phyloP scores from a whole-genome alignment of 345 rosid species.

The Arabis alpina region DNA sequence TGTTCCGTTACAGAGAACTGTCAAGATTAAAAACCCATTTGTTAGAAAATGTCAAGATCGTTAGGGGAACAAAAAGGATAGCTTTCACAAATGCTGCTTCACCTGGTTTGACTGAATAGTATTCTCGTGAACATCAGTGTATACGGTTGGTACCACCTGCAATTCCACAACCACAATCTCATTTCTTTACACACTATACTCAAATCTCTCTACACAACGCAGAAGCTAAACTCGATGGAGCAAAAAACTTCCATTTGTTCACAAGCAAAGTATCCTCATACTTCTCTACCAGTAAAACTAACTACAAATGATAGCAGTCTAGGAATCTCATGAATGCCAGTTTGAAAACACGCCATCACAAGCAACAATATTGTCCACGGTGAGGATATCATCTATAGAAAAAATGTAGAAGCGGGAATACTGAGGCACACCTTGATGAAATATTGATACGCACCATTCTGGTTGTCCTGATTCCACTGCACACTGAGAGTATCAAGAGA shows the following conservation, averaged over 20 bases:
- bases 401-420: neutral
- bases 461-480: slow-evolving; percentile 73
- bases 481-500: slow-evolving; percentile 51
- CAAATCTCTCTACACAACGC: slow-evolving; percentile 47
- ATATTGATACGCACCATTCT: slow-evolving; percentile 88
- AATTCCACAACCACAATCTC: slow-evolving; percentile 34
- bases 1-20: slow-evolving; percentile 94
- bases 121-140: slow-evolving; percentile 65
- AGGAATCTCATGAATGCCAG: slow-evolving; percentile 12
- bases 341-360: neutral
- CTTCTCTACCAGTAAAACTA: slow-evolving; percentile 1
- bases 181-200: neutral
- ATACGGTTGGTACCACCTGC: slow-evolving; percentile 89
- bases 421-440: slow-evolving; percentile 68
- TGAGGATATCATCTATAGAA: neutral
- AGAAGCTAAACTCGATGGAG: slow-evolving; percentile 1
- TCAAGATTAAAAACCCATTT: neutral
- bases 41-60: neutral
- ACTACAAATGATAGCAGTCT: neutral
- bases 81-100: slow-evolving; percentile 11
- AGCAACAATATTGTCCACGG: neutral
- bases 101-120: slow-evolving; percentile 78
- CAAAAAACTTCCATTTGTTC: neutral
- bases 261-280: neutral
- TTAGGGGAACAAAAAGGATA: neutral